phyloP scores from a whole-genome alignment of 768 basidiomycete genomes.

The Amanita muscaria region DNA sequence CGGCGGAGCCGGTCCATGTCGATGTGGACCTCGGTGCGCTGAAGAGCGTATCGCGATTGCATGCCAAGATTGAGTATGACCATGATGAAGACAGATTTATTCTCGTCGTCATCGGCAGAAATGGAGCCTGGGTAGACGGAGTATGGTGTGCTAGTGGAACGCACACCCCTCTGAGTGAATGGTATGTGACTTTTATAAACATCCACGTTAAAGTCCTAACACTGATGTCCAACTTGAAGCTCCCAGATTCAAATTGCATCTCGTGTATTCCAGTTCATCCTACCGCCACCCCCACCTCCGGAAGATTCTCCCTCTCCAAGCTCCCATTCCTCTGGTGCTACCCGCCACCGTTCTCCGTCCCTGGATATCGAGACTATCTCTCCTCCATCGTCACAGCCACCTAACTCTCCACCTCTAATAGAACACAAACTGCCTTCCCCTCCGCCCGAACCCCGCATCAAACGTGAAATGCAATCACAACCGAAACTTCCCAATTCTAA shows the following conservation, averaged over 20 bases:
- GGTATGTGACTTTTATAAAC: conserved; percentile 37
- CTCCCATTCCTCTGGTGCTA: conserved; percentile 53
- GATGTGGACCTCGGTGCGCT: conserved; percentile 92
- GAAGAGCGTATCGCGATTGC: conserved; percentile 95
- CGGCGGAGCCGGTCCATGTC: conserved; percentile 49
- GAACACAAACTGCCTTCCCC: conserved; percentile 31
- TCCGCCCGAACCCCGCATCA: conserved; percentile 17
- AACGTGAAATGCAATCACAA: conserved; percentile 25
- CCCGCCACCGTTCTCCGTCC: conserved; percentile 63
- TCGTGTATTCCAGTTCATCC: conserved; percentile 92
- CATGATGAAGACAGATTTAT: conserved; percentile 83
- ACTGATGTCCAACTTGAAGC: conserved; percentile 35
- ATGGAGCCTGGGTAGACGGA: conserved; percentile 97
- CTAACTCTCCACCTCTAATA: conserved; percentile 54
- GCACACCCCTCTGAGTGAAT: conserved; percentile 74
- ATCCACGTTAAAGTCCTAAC: conserved; percentile 2
- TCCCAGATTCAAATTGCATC: conserved; percentile 97
- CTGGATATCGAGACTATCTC: conserved; percentile 77
- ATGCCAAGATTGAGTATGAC: conserved; percentile 93
- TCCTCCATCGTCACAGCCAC: conserved; percentile 73
- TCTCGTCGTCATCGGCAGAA: conserved; percentile 87
- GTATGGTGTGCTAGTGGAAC: conserved; percentile 90
- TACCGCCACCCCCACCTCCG: conserved; percentile 78
- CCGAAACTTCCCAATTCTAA: conserved; percentile 59
- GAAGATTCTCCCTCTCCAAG: conserved; percentile 79